Evolutionary conservation across 768 basidiomycete species (phyloP).

Genomic region (Mycena floridula): DNA sequence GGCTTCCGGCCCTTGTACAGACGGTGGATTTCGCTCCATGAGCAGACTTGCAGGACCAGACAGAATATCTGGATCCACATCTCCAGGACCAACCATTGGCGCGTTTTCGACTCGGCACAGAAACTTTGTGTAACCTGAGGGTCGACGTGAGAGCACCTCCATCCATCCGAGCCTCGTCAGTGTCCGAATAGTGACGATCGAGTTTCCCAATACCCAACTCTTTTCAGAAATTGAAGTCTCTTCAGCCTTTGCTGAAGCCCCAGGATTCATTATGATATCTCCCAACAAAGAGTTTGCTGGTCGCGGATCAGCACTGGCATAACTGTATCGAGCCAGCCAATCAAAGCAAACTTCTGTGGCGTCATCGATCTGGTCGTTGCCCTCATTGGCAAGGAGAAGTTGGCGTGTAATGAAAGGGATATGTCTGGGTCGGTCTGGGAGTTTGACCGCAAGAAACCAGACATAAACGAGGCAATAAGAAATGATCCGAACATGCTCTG

Average conservation of each 20-base stretch:
- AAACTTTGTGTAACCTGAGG: conserved; percentile 85
- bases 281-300: conserved; percentile 75
- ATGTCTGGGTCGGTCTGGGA: conserved; percentile 74
- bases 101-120: conserved; percentile 86
- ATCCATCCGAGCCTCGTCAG: conserved; percentile 80
- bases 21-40: conserved; percentile 54
- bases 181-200: conserved; percentile 76
- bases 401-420: conserved; percentile 84
- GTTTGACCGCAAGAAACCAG: conserved; percentile 89
- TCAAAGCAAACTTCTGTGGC: conserved; percentile 96
- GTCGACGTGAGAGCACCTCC: conserved; percentile 75
- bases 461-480: conserved; percentile 89
- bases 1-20: conserved; percentile 25
- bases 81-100: conserved; percentile 78
- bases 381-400: conserved; percentile 81
- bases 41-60: conserved; percentile 69
- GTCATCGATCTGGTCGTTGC: conserved; percentile 68
- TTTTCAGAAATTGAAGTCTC: conserved; percentile 52
- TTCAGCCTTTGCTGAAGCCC: conserved; percentile 8
- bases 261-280: conserved; percentile 70
- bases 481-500: conserved; percentile 86
- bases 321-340: conserved; percentile 93
- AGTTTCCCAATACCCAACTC: conserved; percentile 82
- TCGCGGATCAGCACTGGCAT: conserved; percentile 88
- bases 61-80: conserved; percentile 73